Conservation (phyloP, 257 asterid species). For the Nicotiana noctiflora region DNA sequence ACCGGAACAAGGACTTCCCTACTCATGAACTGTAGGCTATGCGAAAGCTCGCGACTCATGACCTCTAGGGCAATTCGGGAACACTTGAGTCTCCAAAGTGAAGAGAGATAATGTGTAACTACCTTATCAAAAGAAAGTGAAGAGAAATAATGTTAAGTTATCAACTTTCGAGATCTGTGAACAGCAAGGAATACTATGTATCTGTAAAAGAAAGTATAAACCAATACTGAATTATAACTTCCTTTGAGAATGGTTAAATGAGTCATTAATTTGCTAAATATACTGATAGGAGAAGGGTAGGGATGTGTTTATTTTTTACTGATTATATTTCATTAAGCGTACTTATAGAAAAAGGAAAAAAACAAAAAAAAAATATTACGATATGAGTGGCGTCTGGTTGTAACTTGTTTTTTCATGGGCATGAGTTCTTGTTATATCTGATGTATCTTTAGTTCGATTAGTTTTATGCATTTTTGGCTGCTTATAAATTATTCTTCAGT, state of each 20-base stretch:
- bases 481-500: background rate
- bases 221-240: background rate
- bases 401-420: background rate
- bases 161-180: background rate
- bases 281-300: background rate
- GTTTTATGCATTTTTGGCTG: background rate
- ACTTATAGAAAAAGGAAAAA: background rate
- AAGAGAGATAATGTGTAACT: background rate
- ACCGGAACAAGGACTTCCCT: background rate
- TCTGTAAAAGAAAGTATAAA: background rate
- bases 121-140: background rate
- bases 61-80: background rate
- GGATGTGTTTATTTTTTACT: background rate
- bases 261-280: background rate
- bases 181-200: background rate
- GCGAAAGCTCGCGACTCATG: background rate
- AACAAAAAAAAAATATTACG: background rate
- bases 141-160: background rate
- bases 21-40: background rate
- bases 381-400: background rate
- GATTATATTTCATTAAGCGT: background rate
- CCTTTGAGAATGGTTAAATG: background rate
- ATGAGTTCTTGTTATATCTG: background rate
- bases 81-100: background rate
- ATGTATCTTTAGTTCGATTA: background rate